A percentile compares a stretch with the other conserved stretches of the same genome.
These are phyloP conservation scores for Citrus reticulata DNA, from an alignment of 345 rosid genomes.

Conservation along the genomic window DNA sequence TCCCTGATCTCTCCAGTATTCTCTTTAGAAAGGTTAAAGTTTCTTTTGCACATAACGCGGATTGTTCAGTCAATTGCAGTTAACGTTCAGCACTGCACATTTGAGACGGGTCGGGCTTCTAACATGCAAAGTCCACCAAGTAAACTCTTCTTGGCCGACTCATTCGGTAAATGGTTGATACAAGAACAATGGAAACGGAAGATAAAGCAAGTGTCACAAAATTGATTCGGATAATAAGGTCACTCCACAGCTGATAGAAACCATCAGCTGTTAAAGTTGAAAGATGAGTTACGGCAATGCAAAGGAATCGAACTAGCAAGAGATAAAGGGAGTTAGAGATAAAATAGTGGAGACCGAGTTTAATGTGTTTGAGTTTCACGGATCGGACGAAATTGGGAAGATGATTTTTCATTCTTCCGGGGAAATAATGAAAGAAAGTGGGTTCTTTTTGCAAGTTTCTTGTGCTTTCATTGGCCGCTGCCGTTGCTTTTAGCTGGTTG, in stretches of 20 bases:
- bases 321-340: conserved; percentile 24
- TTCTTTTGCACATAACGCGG: conserved; percentile 17
- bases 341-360: conserved; percentile 39
- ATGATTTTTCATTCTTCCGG: neutral
- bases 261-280: conserved; percentile 8
- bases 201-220: conserved; percentile 6
- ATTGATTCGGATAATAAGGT: conserved; percentile 8
- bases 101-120: conserved; percentile 24
- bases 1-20: conserved; percentile 34
- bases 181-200: conserved; percentile 6
- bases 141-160: conserved; percentile 22
- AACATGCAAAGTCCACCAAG: conserved; percentile 32
- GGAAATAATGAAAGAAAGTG: no score
- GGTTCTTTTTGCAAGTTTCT: no score
- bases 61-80: neutral
- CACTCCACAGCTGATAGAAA: conserved; percentile 9
- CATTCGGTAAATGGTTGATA: conserved; percentile 18
- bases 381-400: conserved; percentile 24
- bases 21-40: conserved; percentile 26
- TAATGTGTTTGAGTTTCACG: conserved; percentile 28
- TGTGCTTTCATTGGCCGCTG: no score
- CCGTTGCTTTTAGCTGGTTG: no score
- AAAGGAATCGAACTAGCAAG: conserved; percentile 15
- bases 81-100: conserved; percentile 19
- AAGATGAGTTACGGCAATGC: neutral